Evolutionary conservation across 2,329 filamentous ascomycete genomes (phyloP), one percentile per base, ranked within the genome.

Genomic region (Fusarium camptoceras): DNA sequence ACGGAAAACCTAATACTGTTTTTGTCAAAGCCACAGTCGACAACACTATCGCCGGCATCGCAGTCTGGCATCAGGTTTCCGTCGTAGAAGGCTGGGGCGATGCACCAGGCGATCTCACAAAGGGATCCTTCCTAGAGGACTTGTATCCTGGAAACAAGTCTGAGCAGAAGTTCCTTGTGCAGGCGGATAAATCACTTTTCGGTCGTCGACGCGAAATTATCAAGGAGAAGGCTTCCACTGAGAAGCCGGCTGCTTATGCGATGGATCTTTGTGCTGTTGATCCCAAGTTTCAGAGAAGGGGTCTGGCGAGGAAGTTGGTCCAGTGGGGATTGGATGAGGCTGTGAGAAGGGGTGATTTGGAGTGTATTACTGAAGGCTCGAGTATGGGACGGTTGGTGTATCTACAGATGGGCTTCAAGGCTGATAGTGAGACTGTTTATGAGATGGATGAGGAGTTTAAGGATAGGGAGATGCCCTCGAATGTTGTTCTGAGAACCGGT

Each of bases 61-160:
- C 87, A 5, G 83, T 88, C 58, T 89, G 87, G 87, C 71, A 79
- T 11, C 87, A 89, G 67, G 75, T 79, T 0, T 88, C 87, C 0
- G 75, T 79, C 9, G 81, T 87, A 0, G 78, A 81, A 3, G 86
- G 86, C 15, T 73, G 81, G 50, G 87, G 87, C 15, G 82, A 84
- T 27, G 66, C 61, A 25, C 81, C 78, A 2, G 28, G 59, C 78
- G 22, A 82, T 22, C 70, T 83, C 5, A 71, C 66, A 55, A 53
- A 60, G 9, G 71, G 56, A 0, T 56, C 78, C 31, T 74, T 81
- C 34, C 68, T 84, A 2, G 74, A 80, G 11, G 74, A 69, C 2
- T 59, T 84, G 15, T 82, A 84, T 59, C 84, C 84, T 0, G 82
- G 72, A 1, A 71, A 87, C 59, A 78, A 82, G 39, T 59, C 72